phyloP scores from a whole-genome alignment of 2,329 filamentous ascomycete genomes.

The Ophiostoma ips region DNA sequence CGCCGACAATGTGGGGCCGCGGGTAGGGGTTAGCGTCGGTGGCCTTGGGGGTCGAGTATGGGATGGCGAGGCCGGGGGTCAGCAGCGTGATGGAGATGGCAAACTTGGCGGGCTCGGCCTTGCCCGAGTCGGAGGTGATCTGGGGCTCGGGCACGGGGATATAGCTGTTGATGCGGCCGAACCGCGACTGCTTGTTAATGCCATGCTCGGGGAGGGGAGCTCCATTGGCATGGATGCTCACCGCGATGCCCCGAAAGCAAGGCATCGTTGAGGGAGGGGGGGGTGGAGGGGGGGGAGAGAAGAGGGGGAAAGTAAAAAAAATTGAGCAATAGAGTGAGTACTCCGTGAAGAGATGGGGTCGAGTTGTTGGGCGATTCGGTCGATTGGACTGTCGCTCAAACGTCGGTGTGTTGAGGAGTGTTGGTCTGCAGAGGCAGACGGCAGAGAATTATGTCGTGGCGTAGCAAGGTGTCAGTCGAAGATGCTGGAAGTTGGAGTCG shows the following conservation, averaged over 20 bases:
- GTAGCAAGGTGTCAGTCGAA: too few relatives aligned
- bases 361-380: too few relatives aligned
- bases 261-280: slow-evolving; percentile 43
- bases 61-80: slow-evolving; percentile 75
- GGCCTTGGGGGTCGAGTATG: slow-evolving; percentile 80
- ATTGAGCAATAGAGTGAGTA: too few relatives aligned
- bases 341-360: too few relatives aligned
- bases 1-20: slow-evolving; percentile 44
- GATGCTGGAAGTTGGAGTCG: too few relatives aligned
- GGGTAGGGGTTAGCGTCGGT: slow-evolving; percentile 65
- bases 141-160: slow-evolving; percentile 88
- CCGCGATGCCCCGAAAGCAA: slow-evolving; percentile 98
- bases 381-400: too few relatives aligned
- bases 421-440: too few relatives aligned
- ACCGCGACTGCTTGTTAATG: slow-evolving; percentile 82
- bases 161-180: slow-evolving; percentile 89
- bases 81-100: slow-evolving; percentile 95
- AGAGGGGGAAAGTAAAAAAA: too few relatives aligned
- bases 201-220: slow-evolving; percentile 83
- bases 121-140: slow-evolving; percentile 53
- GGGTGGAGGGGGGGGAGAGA: background rate
- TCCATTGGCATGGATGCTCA: slow-evolving; percentile 78
- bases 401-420: too few relatives aligned
- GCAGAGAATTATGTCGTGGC: too few relatives aligned
- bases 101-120: slow-evolving; percentile 87